A percentile compares a stretch with the other conserved stretches of the same genome.
phyloP scores from a whole-genome alignment of 371 early-diverging fungal genomes.

The Catenaria anguillulae region DNA sequence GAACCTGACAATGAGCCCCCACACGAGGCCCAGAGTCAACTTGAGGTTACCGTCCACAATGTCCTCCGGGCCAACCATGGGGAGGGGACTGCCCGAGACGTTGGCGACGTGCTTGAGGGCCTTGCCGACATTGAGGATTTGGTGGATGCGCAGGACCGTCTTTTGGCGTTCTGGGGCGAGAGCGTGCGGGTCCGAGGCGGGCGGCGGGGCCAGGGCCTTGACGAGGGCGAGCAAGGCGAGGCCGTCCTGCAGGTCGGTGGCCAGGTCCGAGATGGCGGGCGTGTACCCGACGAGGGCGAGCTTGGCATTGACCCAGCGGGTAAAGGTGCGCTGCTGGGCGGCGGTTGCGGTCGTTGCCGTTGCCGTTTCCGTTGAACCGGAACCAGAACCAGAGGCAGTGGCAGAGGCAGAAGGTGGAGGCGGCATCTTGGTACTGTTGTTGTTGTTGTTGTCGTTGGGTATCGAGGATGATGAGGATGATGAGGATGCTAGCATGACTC shows the following conservation, averaged over 20 bases:
- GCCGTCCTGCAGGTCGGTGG: conserved; percentile 44
- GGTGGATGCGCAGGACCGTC: conserved; percentile 49
- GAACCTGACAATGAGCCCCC: conserved; percentile 60
- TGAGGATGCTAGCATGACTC: too few relatives aligned
- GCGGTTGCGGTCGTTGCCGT: background rate
- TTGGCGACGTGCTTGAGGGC: conserved; percentile 46
- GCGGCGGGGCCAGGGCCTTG: conserved; percentile 18
- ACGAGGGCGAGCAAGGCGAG: conserved; percentile 42
- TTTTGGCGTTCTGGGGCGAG: conserved; percentile 45
- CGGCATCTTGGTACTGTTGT: too few relatives aligned
- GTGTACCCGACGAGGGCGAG: conserved; percentile 26
- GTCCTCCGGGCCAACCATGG: conserved; percentile 64
- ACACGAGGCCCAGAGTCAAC: conserved; percentile 68
- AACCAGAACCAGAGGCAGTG: too few relatives aligned
- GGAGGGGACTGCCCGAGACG: conserved; percentile 27
- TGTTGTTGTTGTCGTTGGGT: too few relatives aligned
- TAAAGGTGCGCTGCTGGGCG: conserved; percentile 53
- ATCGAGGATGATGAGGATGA: too few relatives aligned
- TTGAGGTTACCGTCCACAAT: conserved; percentile 75
- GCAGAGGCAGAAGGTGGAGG: too few relatives aligned
- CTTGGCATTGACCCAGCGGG: conserved; percentile 67
- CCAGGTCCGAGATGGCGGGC: conserved; percentile 22
- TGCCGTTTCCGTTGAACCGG: too few relatives aligned
- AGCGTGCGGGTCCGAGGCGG: conserved; percentile 21
- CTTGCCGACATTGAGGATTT: conserved; percentile 61